Percentiles rank a stretch among this genome's conserved stretches.
Evolutionary conservation across 768 basidiomycete species (phyloP).

Genomic region (Mycena belliarum): DNA sequence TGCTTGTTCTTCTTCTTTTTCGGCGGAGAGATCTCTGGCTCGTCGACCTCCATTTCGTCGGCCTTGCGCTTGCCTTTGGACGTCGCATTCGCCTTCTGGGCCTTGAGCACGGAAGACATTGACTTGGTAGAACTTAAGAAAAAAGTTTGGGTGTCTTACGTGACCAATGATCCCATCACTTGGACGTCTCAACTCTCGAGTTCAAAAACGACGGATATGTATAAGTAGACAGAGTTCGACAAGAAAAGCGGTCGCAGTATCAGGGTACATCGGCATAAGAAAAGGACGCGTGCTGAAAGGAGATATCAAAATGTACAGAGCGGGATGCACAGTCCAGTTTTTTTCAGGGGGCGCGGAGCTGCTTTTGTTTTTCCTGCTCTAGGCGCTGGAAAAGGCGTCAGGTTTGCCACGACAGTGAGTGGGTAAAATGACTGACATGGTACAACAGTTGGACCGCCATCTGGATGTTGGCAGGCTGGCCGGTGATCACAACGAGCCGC

Average conservation of each 20-base stretch:
- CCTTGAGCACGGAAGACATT: constrained; percentile 70
- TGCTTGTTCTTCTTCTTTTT: constrained; percentile 88
- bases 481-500: constrained; percentile 93
- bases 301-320: constrained; percentile 5
- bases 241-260: constrained; percentile 11
- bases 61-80: constrained; percentile 59
- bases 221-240: no score
- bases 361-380: constrained; percentile 90
- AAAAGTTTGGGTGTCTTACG: constrained; percentile 3
- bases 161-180: neutral
- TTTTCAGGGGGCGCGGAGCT: constrained; percentile 49
- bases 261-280: constrained; percentile 9
- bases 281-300: constrained; percentile 1
- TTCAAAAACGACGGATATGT: neutral
- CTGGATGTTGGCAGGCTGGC: constrained; percentile 92
- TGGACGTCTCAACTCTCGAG: no score
- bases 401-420: neutral
- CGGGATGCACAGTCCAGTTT: neutral
- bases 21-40: constrained; percentile 33
- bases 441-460: constrained; percentile 93
- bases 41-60: constrained; percentile 58
- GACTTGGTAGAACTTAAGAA: neutral
- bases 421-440: constrained; percentile 61
- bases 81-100: constrained; percentile 55
- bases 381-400: constrained; percentile 54